phyloP scores from a whole-genome alignment of 2,329 filamentous ascomycete species.

The Pestalotiopsis sp. region DNA sequence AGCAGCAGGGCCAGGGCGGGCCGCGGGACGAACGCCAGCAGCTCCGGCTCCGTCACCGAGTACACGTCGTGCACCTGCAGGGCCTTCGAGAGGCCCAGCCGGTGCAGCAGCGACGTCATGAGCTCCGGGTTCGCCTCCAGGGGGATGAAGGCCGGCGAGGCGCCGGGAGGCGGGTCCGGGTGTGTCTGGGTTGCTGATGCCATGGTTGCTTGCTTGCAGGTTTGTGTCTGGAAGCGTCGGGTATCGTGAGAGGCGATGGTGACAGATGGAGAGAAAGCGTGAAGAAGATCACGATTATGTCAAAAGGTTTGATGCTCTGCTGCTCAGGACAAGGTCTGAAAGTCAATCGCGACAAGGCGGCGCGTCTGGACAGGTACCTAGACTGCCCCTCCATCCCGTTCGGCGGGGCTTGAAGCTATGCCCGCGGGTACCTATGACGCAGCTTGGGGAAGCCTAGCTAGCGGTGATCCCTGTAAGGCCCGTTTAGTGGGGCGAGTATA shows the following conservation, averaged over 20 bases:
- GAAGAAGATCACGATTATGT: background rate
- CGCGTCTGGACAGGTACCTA: background rate
- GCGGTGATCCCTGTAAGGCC: background rate
- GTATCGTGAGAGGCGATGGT: background rate
- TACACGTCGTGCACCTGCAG: slow-evolving; percentile 89
- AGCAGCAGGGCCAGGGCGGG: slow-evolving; percentile 87
- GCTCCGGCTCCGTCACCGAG: slow-evolving; percentile 81
- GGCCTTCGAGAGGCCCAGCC: slow-evolving; percentile 77
- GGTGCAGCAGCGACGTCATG: slow-evolving; percentile 81
- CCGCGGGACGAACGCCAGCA: slow-evolving; percentile 85
- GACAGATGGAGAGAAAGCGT: background rate
- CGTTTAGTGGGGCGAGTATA: background rate
- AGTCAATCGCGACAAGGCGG: background rate
- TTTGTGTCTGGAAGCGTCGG: background rate
- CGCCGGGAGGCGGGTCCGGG: slow-evolving; percentile 40
- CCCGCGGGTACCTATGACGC: background rate
- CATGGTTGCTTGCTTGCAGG: slow-evolving; percentile 5
- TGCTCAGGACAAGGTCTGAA: background rate
- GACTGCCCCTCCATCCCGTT: background rate
- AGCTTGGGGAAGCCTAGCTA: background rate
- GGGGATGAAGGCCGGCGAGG: slow-evolving; percentile 55
- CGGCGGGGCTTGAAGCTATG: background rate
- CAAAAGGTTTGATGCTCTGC: background rate
- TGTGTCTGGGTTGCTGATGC: slow-evolving; percentile 24
- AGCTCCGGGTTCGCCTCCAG: slow-evolving; percentile 82